Evolutionary conservation across 257 asterid species (phyloP), one percentile per base, ranked within the genome.

Genomic region (Gardenia jasminoides): DNA sequence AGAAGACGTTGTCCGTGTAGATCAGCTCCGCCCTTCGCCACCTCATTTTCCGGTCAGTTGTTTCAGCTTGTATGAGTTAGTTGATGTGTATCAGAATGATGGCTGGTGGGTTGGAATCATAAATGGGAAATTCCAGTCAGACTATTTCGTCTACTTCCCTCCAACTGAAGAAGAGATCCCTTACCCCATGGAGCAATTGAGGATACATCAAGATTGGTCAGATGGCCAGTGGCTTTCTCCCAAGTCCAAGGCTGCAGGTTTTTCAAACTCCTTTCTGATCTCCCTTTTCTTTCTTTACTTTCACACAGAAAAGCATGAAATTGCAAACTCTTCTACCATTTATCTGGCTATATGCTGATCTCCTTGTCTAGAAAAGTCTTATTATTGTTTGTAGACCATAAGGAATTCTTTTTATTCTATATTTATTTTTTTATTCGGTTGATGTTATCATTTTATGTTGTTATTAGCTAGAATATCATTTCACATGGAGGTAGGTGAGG

Each of bases 81-180:
- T 82, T 4, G 91, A 88, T 67, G 89, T 76, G 3, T 87, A 67
- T 56, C 85, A 78, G 24, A 76, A 83, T 47, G 91, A 84, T 19
- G 91, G 89, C 17, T 88, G 91, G 89, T 88, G 89, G 89, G 82
- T 80, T 52, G 91, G 91, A 33, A 76, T 67, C 78, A 76, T 88
- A 11, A 44, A 30, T 54, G 81, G 78, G 9, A 76, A 70, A 48
- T 69, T 76, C 76, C 78, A 59, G 33, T 28, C 52, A n/a, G 48
- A 75, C 15, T 36, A 24, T 65, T 59, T 75, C 20, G 16, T 56
- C 2, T 36, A 22, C n/a, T 65, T 36, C 6, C 56, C 52, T 16
- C 13, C 69, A 11, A 36, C 52, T 19, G 15, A 30, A 12, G 78
- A 24, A 17, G 52, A 56, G 68, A 16, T 20, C 33, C 56, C 70